Evolutionary conservation across 1,284 basidiomycete species (phyloP), one percentile per base, ranked within the genome.

Genomic region (Apiotrichum laibachii): DNA sequence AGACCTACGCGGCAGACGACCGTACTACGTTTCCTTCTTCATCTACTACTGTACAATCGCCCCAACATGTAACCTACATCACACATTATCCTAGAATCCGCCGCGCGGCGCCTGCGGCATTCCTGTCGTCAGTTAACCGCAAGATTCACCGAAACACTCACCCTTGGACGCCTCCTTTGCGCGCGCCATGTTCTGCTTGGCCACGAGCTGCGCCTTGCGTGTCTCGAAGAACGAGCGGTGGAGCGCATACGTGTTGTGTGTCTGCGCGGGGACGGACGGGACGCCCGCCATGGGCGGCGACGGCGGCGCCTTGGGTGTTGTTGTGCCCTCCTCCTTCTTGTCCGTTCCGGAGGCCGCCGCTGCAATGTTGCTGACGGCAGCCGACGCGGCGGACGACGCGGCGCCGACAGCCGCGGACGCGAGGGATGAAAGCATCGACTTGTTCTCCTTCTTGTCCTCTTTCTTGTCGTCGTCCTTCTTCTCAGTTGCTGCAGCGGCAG

Each of bases 171-270:
- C 71, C 62, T 77, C 76, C 60, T 70, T 73, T 5, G 77, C 77
- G 39, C 73, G 72, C 9, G 62, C 69, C 6, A 69, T 70, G 63
- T 71, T 68, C 49, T 76, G 72, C 53, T 65, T 65, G 44, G 60
- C 45, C 54, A 64, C 66, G 11, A 75, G 40, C 54, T 77, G 76
- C 11, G 64, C 61, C 56, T 67, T 66, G 40, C 76, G 60, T 67
- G 71, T 75, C 34, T 73, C 72, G 43, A 77, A 79, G 34, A 79
- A 70, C 42, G 66, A 60, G 12, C 77, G 61, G 62, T 79, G 77
- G 13, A 79, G 63, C 13, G 71, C 70, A 45, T 65, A 79, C 60
- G 76, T 77, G n/a, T 66, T 58, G 63, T 79, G 77, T 13, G 68
- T 68, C 3, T 69, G 60, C 8, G 62, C 61, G 1, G 66, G 55